A percentile compares a stretch with the other conserved stretches of the same genome.
Conservation (phyloP, 1,284 basidiomycete genomes). For the Pseudozyma hubeiensis region DNA sequence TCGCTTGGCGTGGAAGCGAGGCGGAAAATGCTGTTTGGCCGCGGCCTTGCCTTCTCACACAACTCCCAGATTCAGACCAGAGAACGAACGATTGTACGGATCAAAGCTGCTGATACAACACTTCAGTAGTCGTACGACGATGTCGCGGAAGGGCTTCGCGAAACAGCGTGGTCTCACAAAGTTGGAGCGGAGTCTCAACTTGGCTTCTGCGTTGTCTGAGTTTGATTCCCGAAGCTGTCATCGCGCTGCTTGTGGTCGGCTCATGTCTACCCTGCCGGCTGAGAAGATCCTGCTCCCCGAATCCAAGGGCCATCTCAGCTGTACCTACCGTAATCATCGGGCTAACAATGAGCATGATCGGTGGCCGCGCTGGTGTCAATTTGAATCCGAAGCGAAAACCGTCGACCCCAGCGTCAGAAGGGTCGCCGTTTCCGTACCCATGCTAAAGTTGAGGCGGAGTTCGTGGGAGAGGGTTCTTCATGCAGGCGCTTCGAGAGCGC, state of each 20-base stretch:
- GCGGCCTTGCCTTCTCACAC: too few species aligned
- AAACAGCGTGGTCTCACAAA: not conserved
- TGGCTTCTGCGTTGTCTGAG: not conserved
- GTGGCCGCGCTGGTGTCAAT: too few species aligned
- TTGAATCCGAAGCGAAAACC: too few species aligned
- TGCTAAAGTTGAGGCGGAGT: constrained; percentile 2
- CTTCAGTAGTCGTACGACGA: too few species aligned
- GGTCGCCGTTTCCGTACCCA: not conserved
- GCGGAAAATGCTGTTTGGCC: too few species aligned
- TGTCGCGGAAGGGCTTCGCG: not conserved
- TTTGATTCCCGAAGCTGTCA: constrained; percentile 8
- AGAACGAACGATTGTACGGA: too few species aligned
- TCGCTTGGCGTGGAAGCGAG: not conserved
- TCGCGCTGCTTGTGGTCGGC: not conserved
- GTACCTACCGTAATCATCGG: too few species aligned
- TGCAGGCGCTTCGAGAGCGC: not conserved
- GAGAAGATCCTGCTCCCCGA: not conserved
- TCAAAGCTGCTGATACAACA: too few species aligned
- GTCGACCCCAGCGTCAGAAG: too few species aligned
- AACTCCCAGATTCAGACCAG: too few species aligned
- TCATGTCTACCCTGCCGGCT: not conserved
- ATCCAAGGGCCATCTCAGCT: too few species aligned
- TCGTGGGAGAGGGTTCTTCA: not conserved
- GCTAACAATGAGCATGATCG: too few species aligned
- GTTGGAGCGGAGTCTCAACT: constrained; percentile 9